Evolutionary conservation across 495 filamentous ascomycete species (phyloP), one percentile per base, ranked within the genome.

Genomic region (Peziza echinospora): DNA sequence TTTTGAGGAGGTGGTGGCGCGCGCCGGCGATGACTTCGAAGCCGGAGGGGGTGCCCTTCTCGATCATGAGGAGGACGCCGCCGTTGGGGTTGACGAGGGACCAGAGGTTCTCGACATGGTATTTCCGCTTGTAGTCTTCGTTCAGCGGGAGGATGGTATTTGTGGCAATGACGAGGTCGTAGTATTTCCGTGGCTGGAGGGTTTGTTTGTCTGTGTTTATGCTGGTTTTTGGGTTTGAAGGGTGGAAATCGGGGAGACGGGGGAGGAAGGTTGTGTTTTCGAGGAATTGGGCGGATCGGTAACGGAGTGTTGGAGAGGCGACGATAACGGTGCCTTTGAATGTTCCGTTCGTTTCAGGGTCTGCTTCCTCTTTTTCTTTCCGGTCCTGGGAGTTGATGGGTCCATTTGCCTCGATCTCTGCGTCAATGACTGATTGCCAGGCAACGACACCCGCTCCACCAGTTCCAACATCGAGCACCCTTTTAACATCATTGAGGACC

Each of bases 191-290:
- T 2, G 70, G 71, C 43, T 70, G 62, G 0, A 64, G 54, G 4
- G 17, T 51, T 52, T 2, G 30, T 13, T 37, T 37, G 13, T 11
- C 13, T 37, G 13, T 17, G 19, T 0, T 3, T 37, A 3, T 11
- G 3, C 3, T 17, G 6, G 30, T 11, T 3, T 3, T 37, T 9
- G 54, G 17, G 16, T 55, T 55, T 17, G 54, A 48, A 2, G 52
- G 48, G 22, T 55, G 44, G 24, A 43, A 41, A 41, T 97, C 84
- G n/a, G 89, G 89, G 23, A 96, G 65, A 1, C 85, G 80, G 9
- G 89, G 89, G 21, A 97, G 69, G 58, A 97, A 96, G 0, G 77
- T 84, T 0, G 89, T 94, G 55, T 94, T 79, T 11, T 89, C 73
- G 9, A 97, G 69, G 49, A 94, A 71, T 24, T 63, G 64, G 46